These are phyloP conservation scores for Saksenaea oblongispora DNA, from an alignment of 371 early-diverging fungal genomes.

Conservation along the genomic window DNA sequence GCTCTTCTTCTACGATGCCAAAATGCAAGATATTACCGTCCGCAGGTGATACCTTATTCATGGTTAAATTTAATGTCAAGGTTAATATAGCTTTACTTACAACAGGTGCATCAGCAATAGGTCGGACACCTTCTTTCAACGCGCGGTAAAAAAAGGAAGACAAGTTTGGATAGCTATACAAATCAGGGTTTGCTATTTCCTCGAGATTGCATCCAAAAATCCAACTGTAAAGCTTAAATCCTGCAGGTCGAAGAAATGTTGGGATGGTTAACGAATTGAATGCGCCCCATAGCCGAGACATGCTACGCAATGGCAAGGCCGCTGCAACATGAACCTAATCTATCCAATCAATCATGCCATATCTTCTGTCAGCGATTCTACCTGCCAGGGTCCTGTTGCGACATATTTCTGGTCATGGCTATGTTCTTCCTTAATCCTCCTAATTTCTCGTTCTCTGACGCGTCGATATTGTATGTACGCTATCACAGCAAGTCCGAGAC, in stretches of 20 bases:
- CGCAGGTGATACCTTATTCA: constrained; percentile 73
- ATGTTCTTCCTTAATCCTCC: constrained; percentile 24
- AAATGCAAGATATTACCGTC: constrained; percentile 91
- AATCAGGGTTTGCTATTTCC: constrained; percentile 86
- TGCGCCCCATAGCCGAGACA: constrained; percentile 91
- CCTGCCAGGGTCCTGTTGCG: constrained; percentile 85
- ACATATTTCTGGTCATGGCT: constrained; percentile 41
- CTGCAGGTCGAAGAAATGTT: constrained; percentile 68
- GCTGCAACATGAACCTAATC: constrained; percentile 80
- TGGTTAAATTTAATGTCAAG: neutral
- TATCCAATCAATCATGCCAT: neutral
- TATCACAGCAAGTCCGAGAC: constrained; percentile 79
- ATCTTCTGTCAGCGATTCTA: constrained; percentile 24
- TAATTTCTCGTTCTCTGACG: constrained; percentile 36
- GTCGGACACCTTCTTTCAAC: constrained; percentile 76
- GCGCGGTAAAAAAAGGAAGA: constrained; percentile 91
- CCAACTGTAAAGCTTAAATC: constrained; percentile 79
- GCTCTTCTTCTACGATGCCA: constrained; percentile 76
- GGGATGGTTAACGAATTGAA: constrained; percentile 87
- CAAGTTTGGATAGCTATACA: constrained; percentile 81
- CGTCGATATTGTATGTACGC: constrained; percentile 68
- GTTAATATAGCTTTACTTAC: constrained; percentile 36
- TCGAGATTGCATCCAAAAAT: constrained; percentile 90
- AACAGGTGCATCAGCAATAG: constrained; percentile 62
- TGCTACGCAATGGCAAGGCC: constrained; percentile 81